These are phyloP conservation scores for Leccinum imitatum DNA, from an alignment of 768 basidiomycete genomes.

Conservation along the genomic window DNA sequence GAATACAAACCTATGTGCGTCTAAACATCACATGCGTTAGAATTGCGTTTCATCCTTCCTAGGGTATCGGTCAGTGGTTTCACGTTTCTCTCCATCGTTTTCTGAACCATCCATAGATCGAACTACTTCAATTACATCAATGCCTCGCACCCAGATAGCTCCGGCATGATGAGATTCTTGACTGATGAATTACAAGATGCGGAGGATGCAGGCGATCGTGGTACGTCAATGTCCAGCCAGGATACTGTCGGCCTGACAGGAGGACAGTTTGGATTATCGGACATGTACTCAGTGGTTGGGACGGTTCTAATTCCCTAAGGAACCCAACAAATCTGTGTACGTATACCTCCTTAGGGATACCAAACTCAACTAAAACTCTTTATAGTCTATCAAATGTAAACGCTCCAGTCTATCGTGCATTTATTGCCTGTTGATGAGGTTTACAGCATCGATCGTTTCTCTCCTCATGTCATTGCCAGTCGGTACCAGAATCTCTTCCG, in stretches of 20 bases:
- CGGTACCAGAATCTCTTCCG: slow-evolving; percentile 25
- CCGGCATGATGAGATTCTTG: slow-evolving; percentile 75
- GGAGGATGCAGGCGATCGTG: slow-evolving; percentile 73
- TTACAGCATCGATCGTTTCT: slow-evolving; percentile 66
- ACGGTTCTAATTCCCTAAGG: slow-evolving; percentile 61
- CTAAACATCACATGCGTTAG: neutral
- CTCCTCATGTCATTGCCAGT: slow-evolving; percentile 78
- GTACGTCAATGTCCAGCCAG: slow-evolving; percentile 33
- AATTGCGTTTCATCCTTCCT: slow-evolving; percentile 3
- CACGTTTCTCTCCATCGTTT: slow-evolving; percentile 1
- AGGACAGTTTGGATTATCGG: slow-evolving; percentile 50
- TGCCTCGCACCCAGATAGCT: slow-evolving; percentile 63
- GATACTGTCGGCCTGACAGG: slow-evolving; percentile 12
- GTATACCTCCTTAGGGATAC: slow-evolving; percentile 22
- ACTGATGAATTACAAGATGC: slow-evolving; percentile 78
- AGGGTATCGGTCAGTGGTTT: slow-evolving; percentile 34
- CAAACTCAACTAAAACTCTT: slow-evolving; percentile 3
- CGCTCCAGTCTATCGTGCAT: neutral
- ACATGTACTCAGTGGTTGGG: slow-evolving; percentile 65
- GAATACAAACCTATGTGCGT: slow-evolving; percentile 75
- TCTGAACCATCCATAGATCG: slow-evolving; percentile 37
- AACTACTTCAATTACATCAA: slow-evolving; percentile 83
- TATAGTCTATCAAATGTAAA: slow-evolving; percentile 50
- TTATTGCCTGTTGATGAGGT: neutral
- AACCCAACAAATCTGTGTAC: slow-evolving; percentile 71